phyloP scores from a whole-genome alignment of 2,329 filamentous ascomycete genomes.

The Paecilomyces dactylethromorphus region DNA sequence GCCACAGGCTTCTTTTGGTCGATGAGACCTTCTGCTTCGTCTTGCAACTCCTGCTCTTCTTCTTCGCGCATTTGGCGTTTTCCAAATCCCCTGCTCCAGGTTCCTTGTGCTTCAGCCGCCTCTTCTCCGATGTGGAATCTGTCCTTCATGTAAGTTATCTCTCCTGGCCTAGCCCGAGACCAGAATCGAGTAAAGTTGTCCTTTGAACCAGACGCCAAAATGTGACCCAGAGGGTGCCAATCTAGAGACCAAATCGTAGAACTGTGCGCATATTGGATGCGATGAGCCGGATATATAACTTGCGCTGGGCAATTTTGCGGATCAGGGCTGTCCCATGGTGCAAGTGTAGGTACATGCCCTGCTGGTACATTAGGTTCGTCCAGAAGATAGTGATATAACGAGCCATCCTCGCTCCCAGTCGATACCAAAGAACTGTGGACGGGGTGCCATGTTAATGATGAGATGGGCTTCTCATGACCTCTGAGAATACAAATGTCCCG shows the following conservation, averaged over 20 bases:
- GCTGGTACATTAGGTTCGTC: slow-evolving; percentile 85
- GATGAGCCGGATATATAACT: slow-evolving; percentile 87
- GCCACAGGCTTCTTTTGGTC: slow-evolving; percentile 77
- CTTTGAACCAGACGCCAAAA: slow-evolving; percentile 91
- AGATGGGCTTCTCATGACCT: slow-evolving; percentile 94
- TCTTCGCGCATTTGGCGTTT: slow-evolving; percentile 78
- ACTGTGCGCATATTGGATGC: slow-evolving; percentile 79
- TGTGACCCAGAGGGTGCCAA: slow-evolving; percentile 95
- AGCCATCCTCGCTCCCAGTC: slow-evolving; percentile 83
- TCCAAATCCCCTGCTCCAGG: slow-evolving; percentile 75
- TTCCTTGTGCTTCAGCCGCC: slow-evolving; percentile 90
- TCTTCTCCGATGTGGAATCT: slow-evolving; percentile 92
- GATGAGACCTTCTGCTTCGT: slow-evolving; percentile 85
- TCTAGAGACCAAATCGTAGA: slow-evolving; percentile 96
- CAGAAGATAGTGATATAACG: slow-evolving; percentile 88
- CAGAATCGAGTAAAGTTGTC: slow-evolving; percentile 96
- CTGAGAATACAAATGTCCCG: slow-evolving; percentile 89
- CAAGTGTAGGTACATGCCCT: slow-evolving; percentile 63
- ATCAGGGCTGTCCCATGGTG: slow-evolving; percentile 80
- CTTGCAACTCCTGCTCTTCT: slow-evolving; percentile 87
- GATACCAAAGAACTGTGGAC: slow-evolving; percentile 83
- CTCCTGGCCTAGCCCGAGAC: slow-evolving; percentile 83
- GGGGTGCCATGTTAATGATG: slow-evolving; percentile 87
- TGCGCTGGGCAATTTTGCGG: slow-evolving; percentile 74
- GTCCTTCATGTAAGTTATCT: slow-evolving; percentile 78